These are phyloP conservation scores for Artemisia tridentata DNA, from an alignment of 129 eudicot species.

Conservation along the genomic window DNA sequence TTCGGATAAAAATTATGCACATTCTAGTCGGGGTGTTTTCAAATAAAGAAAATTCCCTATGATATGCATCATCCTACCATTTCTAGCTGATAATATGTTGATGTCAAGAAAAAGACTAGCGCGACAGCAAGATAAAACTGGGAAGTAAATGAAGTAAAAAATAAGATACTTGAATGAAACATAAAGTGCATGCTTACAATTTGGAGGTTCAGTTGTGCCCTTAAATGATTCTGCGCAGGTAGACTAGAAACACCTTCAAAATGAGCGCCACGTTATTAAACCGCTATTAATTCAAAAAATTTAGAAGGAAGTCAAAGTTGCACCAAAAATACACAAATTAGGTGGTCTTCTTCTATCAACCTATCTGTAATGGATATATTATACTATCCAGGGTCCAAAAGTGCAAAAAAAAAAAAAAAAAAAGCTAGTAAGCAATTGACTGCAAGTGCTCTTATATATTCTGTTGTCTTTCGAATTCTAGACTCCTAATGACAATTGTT, in stretches of 20 bases:
- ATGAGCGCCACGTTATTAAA: not conserved
- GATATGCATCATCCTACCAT: not conserved
- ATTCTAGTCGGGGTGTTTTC: not conserved
- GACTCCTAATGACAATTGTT: too few relatives aligned
- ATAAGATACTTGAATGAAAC: not conserved
- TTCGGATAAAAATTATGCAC: too few relatives aligned
- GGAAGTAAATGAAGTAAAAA: not conserved
- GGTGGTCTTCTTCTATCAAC: too few relatives aligned
- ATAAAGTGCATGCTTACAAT: constrained; percentile 10
- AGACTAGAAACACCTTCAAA: not conserved
- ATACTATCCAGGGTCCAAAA: too few relatives aligned
- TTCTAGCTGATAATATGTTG: not conserved
- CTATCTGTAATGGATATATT: too few relatives aligned
- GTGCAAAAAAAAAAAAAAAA: too few relatives aligned
- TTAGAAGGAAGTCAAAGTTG: not conserved
- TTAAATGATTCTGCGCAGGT: not conserved
- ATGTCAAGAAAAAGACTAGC: not conserved
- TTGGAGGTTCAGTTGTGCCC: constrained; percentile 5
- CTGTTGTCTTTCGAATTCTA: too few relatives aligned
- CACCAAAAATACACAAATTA: too few relatives aligned
- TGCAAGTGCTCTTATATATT: too few relatives aligned
- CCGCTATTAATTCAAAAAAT: not conserved
- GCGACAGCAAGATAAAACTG: not conserved
- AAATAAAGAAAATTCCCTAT: not conserved
- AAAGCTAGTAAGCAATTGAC: too few relatives aligned